Percentiles rank a stretch among this genome's conserved stretches.
Evolutionary conservation across 2,329 filamentous ascomycete species (phyloP).

Genomic region (Trichoderma pleuroti): DNA sequence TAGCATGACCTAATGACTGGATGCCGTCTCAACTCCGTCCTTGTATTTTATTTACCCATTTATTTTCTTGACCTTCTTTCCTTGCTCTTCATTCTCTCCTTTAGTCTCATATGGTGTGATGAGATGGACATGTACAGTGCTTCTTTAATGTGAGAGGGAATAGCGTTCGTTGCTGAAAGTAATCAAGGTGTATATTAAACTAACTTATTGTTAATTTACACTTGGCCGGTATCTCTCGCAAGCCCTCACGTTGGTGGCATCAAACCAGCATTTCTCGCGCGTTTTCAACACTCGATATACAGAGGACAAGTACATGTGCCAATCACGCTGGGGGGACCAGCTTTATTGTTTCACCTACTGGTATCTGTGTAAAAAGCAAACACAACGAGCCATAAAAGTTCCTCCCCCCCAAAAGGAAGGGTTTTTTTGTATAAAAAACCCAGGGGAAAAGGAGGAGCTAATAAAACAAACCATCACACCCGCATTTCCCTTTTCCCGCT

Average conservation of each 20-base stretch:
- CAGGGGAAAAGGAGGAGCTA: background rate
- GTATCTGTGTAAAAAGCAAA: slow-evolving; percentile 23
- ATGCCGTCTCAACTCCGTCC: background rate
- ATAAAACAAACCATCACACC: background rate
- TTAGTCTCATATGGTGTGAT: background rate
- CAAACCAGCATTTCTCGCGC: background rate
- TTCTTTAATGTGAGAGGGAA: background rate
- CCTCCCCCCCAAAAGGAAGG: background rate
- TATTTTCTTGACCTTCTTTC: too few species aligned
- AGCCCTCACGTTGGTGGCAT: background rate
- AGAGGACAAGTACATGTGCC: background rate
- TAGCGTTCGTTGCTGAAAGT: background rate
- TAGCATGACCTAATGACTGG: background rate
- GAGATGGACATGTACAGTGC: background rate
- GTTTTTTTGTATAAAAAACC: too few species aligned
- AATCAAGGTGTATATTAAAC: background rate
- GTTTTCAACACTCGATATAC: background rate
- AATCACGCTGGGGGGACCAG: slow-evolving; percentile 10
- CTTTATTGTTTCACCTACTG: slow-evolving; percentile 27
- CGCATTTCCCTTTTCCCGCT: background rate
- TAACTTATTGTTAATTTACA: background rate
- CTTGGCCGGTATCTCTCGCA: background rate
- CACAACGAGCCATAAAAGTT: background rate
- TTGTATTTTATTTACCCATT: too few species aligned
- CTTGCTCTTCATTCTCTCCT: background rate